Evolutionary conservation across 139 green algal genomes (phyloP), one percentile per base, ranked within the genome.

Genomic region (Picochlorum costavermella): DNA sequence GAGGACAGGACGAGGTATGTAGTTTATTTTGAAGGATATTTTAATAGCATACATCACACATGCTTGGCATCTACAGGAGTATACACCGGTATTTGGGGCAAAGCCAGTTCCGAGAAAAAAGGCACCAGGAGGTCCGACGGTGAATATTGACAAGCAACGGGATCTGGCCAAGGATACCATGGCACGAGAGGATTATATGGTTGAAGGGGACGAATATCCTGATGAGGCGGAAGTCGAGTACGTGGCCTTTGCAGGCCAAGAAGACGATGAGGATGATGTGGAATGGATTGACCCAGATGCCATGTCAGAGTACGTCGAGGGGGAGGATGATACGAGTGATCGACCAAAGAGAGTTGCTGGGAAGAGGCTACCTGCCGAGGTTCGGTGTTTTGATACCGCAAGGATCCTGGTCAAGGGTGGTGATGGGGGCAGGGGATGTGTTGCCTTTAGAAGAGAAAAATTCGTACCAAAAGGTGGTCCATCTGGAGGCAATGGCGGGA

Each of bases 361-460:
- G 56, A 78, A 78, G 69, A 71, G 70, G 8, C 64, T 95, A 30
- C 89, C 88, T 0, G 81, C 77, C 2, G 82, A 93, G 70, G 82
- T 96, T 63, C 82, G 90, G 28, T 96, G 79, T 76, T 98, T 96
- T 67, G 92, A 98, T 74, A 96, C 88, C 1, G 91, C 91, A 0
- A 75, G 76, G 56, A 95, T 99, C 20, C 90, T 81, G 57, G 76
- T 96, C 14, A 92, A 92, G 62, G 80, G 76, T 3, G 94, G 94
- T 3, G 80, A 97, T 65, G 94, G 94, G 4, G 94, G 94, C 40
- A 79, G 90, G 25, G 94, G 94, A 40, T 92, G 89, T 57, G 90
- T 98, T 1, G 89, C 94, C 1, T 99, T 99, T 74, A 76, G 90
- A 3, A 70, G 94, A 6, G 94, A 98, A 77, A 97, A 97, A 75